Evolutionary conservation across 2,329 filamentous ascomycete genomes (phyloP).

Genomic region (Neonectria faginata): DNA sequence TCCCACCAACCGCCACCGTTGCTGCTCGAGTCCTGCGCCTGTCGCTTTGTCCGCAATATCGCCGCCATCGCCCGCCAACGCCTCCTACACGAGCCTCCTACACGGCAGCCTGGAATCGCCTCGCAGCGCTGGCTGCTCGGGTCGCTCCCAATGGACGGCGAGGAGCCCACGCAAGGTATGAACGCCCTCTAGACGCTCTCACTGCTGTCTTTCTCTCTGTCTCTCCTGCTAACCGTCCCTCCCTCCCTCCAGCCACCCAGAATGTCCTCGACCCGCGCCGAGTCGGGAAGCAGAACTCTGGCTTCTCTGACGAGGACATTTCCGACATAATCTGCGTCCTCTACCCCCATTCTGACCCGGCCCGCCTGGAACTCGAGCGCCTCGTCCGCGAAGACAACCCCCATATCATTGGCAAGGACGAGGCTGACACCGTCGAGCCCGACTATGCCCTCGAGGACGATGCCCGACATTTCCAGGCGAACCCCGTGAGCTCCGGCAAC

Average conservation of each 20-base stretch:
- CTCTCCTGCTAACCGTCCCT: slow-evolving; percentile 32
- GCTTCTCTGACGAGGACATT: slow-evolving; percentile 83
- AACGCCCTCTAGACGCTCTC: slow-evolving; percentile 20
- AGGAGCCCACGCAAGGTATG: slow-evolving; percentile 58
- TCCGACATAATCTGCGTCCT: slow-evolving; percentile 91
- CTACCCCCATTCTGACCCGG: slow-evolving; percentile 79
- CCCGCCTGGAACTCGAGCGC: slow-evolving; percentile 74
- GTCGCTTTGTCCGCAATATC: slow-evolving; percentile 24
- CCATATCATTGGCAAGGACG: slow-evolving; percentile 62
- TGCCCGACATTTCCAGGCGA: slow-evolving; percentile 57
- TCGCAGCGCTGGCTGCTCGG: slow-evolving; percentile 45
- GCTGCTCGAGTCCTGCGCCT: slow-evolving; percentile 31
- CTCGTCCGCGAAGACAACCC: slow-evolving; percentile 61
- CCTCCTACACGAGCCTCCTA: slow-evolving; percentile 23
- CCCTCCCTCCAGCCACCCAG: slow-evolving; percentile 72
- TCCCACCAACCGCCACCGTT: slow-evolving; percentile 29
- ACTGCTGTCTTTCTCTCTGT: slow-evolving; percentile 1
- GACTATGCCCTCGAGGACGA: slow-evolving; percentile 65
- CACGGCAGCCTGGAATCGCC: slow-evolving; percentile 37
- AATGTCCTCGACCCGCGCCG: slow-evolving; percentile 84
- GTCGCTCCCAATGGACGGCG: slow-evolving; percentile 57
- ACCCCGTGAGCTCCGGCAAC: slow-evolving; percentile 62
- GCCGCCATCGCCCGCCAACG: slow-evolving; percentile 24
- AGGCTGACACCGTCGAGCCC: slow-evolving; percentile 62
- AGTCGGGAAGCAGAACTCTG: slow-evolving; percentile 82